Evolutionary conservation across 768 basidiomycete species (phyloP), one percentile per base, ranked within the genome.

Genomic region (Boletus vinaceobasis): DNA sequence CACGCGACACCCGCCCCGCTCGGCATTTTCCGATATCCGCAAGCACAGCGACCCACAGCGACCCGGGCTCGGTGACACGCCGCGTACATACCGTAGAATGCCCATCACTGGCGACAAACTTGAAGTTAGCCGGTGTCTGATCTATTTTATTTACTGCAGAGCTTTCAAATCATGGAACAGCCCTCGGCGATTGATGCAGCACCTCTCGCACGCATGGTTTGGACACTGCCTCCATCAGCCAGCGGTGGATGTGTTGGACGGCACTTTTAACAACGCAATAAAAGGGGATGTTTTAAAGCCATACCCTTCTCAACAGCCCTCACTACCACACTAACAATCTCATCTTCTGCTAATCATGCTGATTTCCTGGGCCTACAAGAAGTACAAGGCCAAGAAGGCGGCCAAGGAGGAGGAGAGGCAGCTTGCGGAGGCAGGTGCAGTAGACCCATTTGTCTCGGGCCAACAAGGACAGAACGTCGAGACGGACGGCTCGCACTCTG

Each of bases 311-410:
- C 29, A 43, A 27, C 27, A 45, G 13, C 38, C 14, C 31, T 21
- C 33, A 19, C 17, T 32, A 35, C 21, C 32, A 23, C 43, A 27
- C 15, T 17, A 9, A 59, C 37, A 5, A 17, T 8, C 33, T 15
- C 47, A 17, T 23, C 43, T 10, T 36, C 6, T 37, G 23, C 37
- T 27, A 32, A 53, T 21, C 52, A 66, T 58, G 65, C 0, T 67
- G 0, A 14, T 65, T 21, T 1, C 26, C 10, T 59, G 43, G 48
- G 57, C 37, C 27, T 67, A 58, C 48, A 59, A 68, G 29, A 68
- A 65, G 58, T 67, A 70, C 63, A 65, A 65, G 48, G 55, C 51
- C 17, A 67, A 57, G 40, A 66, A 58, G 44, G 50, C 52, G 26
- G 58, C 53, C 45, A 62, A 59, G 51, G 58, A 60, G 43, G 58